Conservation (phyloP, 352 stramenopile species). For the Pythium scleroteichum region DNA sequence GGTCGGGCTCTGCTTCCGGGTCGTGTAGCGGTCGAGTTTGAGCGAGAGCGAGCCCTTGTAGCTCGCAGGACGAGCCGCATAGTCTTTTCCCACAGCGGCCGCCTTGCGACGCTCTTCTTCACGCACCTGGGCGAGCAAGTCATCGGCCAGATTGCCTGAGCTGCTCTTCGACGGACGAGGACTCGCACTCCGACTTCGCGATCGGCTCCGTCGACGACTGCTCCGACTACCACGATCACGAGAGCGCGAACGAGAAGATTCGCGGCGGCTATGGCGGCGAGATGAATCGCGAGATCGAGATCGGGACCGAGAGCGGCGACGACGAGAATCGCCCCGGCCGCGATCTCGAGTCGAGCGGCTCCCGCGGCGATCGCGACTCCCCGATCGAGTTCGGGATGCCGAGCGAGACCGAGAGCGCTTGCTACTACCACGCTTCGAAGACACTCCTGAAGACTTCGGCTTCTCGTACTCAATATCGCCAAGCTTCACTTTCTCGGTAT, state of each 20-base stretch:
- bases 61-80: constrained; percentile 85
- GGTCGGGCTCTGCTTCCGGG: constrained; percentile 61
- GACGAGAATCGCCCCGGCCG: constrained; percentile 10
- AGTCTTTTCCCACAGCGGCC: constrained; percentile 88
- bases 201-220: constrained; percentile 26
- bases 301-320: constrained; percentile 23
- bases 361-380: constrained; percentile 32
- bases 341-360: constrained; percentile 27
- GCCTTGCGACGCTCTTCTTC: constrained; percentile 90
- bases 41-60: constrained; percentile 94
- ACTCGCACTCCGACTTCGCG: constrained; percentile 36
- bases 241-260: constrained; percentile 37
- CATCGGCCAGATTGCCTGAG: constrained; percentile 43
- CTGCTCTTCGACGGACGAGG: constrained; percentile 12
- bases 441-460: constrained; percentile 36
- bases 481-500: constrained; percentile 92
- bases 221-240: constrained; percentile 32
- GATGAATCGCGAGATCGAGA: constrained; percentile 24
- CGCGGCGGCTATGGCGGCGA: constrained; percentile 17
- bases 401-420: constrained; percentile 42
- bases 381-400: constrained; percentile 34
- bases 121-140: constrained; percentile 92
- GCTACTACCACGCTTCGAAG: constrained; percentile 34
- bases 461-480: constrained; percentile 92
- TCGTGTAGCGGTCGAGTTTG: constrained; percentile 90